A percentile compares a stretch with the other conserved stretches of the same genome.
Conservation (phyloP, 176 grass and related monocot species). For the Secale cereale region DNA sequence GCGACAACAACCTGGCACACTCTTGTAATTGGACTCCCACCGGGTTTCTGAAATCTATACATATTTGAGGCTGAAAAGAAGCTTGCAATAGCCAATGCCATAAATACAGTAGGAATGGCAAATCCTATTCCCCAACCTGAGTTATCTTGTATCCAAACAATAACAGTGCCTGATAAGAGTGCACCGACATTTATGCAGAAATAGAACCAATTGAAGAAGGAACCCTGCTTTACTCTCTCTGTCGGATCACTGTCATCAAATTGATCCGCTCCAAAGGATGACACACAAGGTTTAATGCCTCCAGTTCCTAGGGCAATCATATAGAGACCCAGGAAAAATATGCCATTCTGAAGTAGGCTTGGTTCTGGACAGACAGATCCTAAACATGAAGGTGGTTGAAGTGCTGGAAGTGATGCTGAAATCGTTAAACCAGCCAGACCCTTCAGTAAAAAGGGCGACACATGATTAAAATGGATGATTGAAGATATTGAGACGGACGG, state of each 20-base stretch:
- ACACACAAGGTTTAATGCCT: slow-evolving; percentile 91
- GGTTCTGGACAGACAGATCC: slow-evolving; percentile 50
- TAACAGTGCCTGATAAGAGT: slow-evolving; percentile 61
- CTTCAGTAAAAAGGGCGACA: slow-evolving; percentile 34
- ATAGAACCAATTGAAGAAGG: slow-evolving; percentile 98
- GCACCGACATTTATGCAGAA: slow-evolving; percentile 81
- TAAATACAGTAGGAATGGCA: slow-evolving; percentile 74
- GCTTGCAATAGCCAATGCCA: slow-evolving; percentile 69
- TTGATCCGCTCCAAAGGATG: slow-evolving; percentile 87
- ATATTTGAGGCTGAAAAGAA: slow-evolving; percentile 70
- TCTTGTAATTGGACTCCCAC: slow-evolving; percentile 79
- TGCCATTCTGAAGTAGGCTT: slow-evolving; percentile 49
- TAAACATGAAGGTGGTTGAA: slow-evolving; percentile 52
- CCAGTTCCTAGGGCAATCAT: slow-evolving; percentile 85
- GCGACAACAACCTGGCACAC: slow-evolving; percentile 78
- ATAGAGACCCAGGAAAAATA: slow-evolving; percentile 77
- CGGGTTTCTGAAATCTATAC: slow-evolving; percentile 89
- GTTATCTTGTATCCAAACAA: slow-evolving; percentile 90
- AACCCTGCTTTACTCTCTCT: slow-evolving; percentile 74
- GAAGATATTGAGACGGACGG: background rate
- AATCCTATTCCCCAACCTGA: slow-evolving; percentile 88
- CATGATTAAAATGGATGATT: background rate
- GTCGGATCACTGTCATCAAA: slow-evolving; percentile 82
- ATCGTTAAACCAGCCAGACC: slow-evolving; percentile 70
- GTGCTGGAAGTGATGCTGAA: slow-evolving; percentile 60